Evolutionary conservation across 2,329 filamentous ascomycete species (phyloP), one percentile per base, ranked within the genome.

Genomic region (Colletotrichum karsti): DNA sequence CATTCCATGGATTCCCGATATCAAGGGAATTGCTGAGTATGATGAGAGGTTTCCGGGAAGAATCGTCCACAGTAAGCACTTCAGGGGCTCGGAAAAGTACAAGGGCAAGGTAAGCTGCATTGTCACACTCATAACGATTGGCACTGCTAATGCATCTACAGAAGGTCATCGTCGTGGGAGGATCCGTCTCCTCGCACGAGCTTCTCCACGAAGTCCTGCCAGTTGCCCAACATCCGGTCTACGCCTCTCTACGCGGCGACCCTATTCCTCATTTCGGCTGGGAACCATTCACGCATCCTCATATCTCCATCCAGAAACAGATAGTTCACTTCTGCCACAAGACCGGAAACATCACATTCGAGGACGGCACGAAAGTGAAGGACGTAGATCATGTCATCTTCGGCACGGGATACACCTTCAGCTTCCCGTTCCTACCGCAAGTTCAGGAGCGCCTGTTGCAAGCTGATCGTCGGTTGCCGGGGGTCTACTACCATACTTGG

Each of bases 331-430:
- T 87, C 6, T 77, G 76, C 10, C 73, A 78, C 0, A 60, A 69
- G 44, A 71, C 72, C 0, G 76, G 83, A 20, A 79, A 77, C 0
- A 80, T 89, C 0, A 77, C 82, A 33, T 89, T 90, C 56, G 80
- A 82, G 48, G 86, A 90, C 55, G 86, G 86, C 0, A 82, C 82
- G 0, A 77, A 72, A 0, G 75, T 87, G 0, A 73, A 82, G 1
- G 78, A 84, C 5, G 83, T 90, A 8, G 87, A 91, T 69, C 75
- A 86, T 57, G 80, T 90, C 28, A 84, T 90, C 42, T 88, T 90
- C 62, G 88, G 85, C 4, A 90, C 88, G 0, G 88, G 88, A 0
- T 90, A 89, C 72, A 83, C 83, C 0, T 90, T 87, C 82, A 86
- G 85, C 2, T 74, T 89, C 0, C 87, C 86, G 0, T 90, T 87